Conservation (phyloP, 805 yeast genomes). For the Wickerhamomyces strasburgensis region DNA sequence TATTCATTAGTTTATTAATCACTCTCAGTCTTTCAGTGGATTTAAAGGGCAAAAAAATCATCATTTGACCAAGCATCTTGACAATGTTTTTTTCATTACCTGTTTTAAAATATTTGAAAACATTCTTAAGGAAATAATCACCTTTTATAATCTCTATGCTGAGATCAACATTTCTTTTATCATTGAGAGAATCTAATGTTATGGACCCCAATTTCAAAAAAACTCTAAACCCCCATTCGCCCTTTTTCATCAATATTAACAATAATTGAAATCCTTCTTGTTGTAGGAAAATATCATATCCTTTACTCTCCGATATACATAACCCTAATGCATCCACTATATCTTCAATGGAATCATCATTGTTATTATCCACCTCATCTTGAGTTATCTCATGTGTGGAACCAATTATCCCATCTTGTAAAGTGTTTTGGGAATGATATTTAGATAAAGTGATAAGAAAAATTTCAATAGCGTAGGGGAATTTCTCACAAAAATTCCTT, state of each 20-base stretch:
- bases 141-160: constrained; percentile 9
- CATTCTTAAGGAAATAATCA: constrained; percentile 12
- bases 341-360: constrained; percentile 8
- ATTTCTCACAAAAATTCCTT: constrained; percentile 2
- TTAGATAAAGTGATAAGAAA: constrained; percentile 6
- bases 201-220: constrained; percentile 12
- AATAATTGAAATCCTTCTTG: constrained; percentile 20
- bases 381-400: too few relatives aligned
- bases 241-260: constrained; percentile 7
- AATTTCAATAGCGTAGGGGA: constrained; percentile 11
- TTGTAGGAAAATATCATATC: constrained; percentile 10
- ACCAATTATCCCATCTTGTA: constrained; percentile 4
- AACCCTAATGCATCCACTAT: constrained; percentile 12
- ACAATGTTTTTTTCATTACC: constrained; percentile 6
- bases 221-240: constrained; percentile 8
- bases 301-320: constrained; percentile 5
- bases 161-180: constrained; percentile 9
- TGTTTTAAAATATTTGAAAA: constrained; percentile 10
- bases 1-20: constrained; percentile 15
- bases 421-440: constrained; percentile 1
- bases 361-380: too few relatives aligned
- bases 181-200: constrained; percentile 12
- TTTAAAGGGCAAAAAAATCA: constrained; percentile 18
- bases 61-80: constrained; percentile 10
- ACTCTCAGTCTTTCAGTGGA: constrained; percentile 22